A percentile compares a stretch with the other conserved stretches of the same genome.
These are phyloP conservation scores for Mycena galopus DNA, from an alignment of 768 basidiomycete genomes.

Conservation along the genomic window DNA sequence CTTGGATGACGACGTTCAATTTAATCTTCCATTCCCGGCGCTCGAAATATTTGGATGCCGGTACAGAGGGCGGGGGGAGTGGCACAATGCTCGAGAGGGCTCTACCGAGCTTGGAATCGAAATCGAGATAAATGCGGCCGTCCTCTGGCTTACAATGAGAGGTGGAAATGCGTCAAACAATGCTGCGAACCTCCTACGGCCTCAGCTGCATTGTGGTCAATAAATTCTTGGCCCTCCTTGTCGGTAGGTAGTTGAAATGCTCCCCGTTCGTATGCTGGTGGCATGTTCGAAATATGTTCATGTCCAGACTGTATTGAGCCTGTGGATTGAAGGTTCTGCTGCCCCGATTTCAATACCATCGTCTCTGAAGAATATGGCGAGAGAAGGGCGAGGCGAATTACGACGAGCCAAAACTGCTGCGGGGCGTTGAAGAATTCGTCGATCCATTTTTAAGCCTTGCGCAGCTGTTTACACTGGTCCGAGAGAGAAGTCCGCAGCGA, in stretches of 20 bases:
- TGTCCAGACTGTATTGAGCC: too few species aligned
- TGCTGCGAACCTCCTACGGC: conserved; percentile 24
- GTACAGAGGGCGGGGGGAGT: conserved; percentile 8
- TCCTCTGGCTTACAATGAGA: conserved; percentile 10
- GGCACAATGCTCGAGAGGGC: conserved; percentile 26
- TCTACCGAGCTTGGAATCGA: conserved; percentile 27
- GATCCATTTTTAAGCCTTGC: too few species aligned
- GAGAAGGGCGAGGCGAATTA: too few species aligned
- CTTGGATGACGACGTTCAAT: conserved; percentile 36
- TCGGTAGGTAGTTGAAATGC: neutral
- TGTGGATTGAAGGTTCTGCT: too few species aligned
- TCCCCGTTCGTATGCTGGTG: conserved; percentile 8
- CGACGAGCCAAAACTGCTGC: too few species aligned
- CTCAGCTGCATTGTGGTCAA: neutral
- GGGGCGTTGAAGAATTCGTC: too few species aligned
- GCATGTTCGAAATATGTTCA: neutral
- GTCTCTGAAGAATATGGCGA: too few species aligned
- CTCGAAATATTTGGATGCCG: neutral
- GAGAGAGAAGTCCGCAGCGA: too few species aligned
- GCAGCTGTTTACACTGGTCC: too few species aligned
- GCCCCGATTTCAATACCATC: too few species aligned
- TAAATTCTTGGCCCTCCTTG: conserved; percentile 1
- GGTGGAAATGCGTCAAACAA: neutral
- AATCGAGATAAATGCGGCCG: conserved; percentile 29
- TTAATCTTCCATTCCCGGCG: conserved; percentile 28